A percentile compares a stretch with the other conserved stretches of the same genome.
phyloP scores from a whole-genome alignment of 2,329 filamentous ascomycete species.

The Pestalotiopsis sp. region DNA sequence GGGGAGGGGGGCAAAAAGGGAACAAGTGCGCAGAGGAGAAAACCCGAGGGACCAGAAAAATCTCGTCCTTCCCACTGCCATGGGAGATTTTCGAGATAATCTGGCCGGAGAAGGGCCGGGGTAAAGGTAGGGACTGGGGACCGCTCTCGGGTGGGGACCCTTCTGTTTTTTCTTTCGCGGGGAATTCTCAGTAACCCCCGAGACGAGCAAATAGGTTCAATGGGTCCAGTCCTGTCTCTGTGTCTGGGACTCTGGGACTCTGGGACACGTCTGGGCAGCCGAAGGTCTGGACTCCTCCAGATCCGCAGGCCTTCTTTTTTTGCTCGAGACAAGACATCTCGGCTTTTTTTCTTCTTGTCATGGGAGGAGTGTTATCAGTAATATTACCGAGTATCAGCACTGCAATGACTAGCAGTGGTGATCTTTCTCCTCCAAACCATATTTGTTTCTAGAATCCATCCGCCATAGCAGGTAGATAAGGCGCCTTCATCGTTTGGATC shows the following conservation, averaged over 20 bases:
- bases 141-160: background rate
- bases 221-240: background rate
- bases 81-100: background rate
- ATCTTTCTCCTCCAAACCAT: background rate
- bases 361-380: too few relatives aligned
- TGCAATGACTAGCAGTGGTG: background rate
- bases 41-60: too few relatives aligned
- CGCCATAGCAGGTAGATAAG: background rate
- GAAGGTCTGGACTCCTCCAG: background rate
- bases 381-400: background rate
- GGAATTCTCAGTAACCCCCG: slow-evolving; percentile 6
- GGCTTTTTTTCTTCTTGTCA: background rate
- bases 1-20: background rate
- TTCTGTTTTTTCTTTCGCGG: slow-evolving; percentile 11
- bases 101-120: slow-evolving; percentile 33
- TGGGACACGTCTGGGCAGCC: background rate
- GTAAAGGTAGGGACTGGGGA: slow-evolving; percentile 17
- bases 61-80: background rate
- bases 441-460: too few relatives aligned
- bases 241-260: background rate
- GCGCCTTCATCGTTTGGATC: background rate
- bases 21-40: background rate
- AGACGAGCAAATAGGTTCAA: background rate
- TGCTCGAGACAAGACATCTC: background rate
- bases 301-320: background rate